Conservation (phyloP, 192 early-diverging fungal genomes). For the Kickxella alabastrina region DNA sequence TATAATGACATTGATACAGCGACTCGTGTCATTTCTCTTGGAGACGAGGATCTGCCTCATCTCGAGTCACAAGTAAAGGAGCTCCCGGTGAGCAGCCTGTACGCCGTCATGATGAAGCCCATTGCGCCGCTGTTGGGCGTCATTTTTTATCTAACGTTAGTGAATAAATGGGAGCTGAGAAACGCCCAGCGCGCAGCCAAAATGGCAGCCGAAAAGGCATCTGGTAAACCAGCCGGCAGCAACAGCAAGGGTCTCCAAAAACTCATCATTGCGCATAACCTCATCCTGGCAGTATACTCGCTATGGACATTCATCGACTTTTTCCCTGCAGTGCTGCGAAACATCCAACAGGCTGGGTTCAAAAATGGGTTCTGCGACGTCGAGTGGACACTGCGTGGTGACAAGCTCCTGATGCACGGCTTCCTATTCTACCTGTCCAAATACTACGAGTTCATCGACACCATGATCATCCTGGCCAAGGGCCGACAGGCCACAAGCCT, state of each 20-base stretch:
- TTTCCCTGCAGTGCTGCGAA: slow-evolving; percentile 55
- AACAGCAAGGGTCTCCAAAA: slow-evolving; percentile 56
- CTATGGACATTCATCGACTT: slow-evolving; percentile 67
- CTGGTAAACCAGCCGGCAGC: not conserved
- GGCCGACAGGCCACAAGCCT: slow-evolving; percentile 64
- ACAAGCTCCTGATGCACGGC: slow-evolving; percentile 68
- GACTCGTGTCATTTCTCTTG: not conserved
- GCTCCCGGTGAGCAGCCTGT: slow-evolving; percentile 61
- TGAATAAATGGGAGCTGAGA: slow-evolving; percentile 19
- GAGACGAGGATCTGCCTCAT: not conserved
- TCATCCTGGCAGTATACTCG: slow-evolving; percentile 67
- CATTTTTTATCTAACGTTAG: slow-evolving; percentile 10
- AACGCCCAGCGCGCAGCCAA: slow-evolving; percentile 10
- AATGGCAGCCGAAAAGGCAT: slow-evolving; percentile 2
- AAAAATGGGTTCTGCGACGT: slow-evolving; percentile 67
- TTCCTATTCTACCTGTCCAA: slow-evolving; percentile 87
- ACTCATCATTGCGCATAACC: slow-evolving; percentile 76
- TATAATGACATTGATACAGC: not conserved
- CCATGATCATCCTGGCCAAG: slow-evolving; percentile 78
- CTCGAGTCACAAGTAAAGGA: slow-evolving; percentile 19
- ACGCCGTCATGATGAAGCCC: slow-evolving; percentile 64
- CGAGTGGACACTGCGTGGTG: slow-evolving; percentile 60
- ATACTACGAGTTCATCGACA: slow-evolving; percentile 87
- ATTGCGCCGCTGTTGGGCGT: slow-evolving; percentile 56
- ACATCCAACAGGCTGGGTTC: slow-evolving; percentile 51